Conservation (phyloP, 345 rosid genomes). For the Murraya koenigii region DNA sequence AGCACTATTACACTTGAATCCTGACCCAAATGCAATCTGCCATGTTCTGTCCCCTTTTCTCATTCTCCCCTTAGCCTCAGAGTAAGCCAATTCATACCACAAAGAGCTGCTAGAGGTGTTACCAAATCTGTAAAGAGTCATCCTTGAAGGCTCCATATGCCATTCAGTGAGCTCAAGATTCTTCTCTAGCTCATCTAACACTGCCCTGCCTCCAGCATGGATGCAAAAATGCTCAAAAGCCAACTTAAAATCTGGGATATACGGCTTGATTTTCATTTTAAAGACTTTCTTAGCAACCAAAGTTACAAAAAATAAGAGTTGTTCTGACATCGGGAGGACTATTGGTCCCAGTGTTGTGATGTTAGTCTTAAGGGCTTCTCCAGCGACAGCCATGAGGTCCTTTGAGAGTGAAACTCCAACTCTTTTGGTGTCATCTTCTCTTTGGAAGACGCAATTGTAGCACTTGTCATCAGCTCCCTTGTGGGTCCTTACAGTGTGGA, state of each 20-base stretch:
- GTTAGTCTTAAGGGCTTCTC: slow-evolving; percentile 89
- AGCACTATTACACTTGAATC: slow-evolving; percentile 93
- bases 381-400: slow-evolving; percentile 92
- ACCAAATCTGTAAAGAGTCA: slow-evolving; percentile 84
- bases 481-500: slow-evolving; percentile 93
- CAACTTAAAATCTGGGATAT: slow-evolving; percentile 79
- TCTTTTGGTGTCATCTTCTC: slow-evolving; percentile 56
- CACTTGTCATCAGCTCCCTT: slow-evolving; percentile 82
- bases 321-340: slow-evolving; percentile 91
- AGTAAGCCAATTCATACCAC: slow-evolving; percentile 86
- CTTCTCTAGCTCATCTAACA: slow-evolving; percentile 84
- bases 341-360: slow-evolving; percentile 89
- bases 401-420: slow-evolving; percentile 83
- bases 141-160: slow-evolving; percentile 98
- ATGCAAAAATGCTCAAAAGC: slow-evolving; percentile 92
- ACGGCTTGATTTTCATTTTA: slow-evolving; percentile 68
- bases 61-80: slow-evolving; percentile 86
- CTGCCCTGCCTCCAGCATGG: slow-evolving; percentile 91
- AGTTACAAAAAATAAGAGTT: slow-evolving; percentile 65
- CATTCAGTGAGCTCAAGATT: slow-evolving; percentile 63
- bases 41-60: slow-evolving; percentile 79
- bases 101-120: slow-evolving; percentile 90
- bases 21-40: slow-evolving; percentile 97
- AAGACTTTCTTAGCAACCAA: slow-evolving; percentile 67
- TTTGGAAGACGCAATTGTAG: slow-evolving; percentile 74